Conservation (phyloP, 2,329 filamentous ascomycete genomes). For the Akanthomyces lecanii region DNA sequence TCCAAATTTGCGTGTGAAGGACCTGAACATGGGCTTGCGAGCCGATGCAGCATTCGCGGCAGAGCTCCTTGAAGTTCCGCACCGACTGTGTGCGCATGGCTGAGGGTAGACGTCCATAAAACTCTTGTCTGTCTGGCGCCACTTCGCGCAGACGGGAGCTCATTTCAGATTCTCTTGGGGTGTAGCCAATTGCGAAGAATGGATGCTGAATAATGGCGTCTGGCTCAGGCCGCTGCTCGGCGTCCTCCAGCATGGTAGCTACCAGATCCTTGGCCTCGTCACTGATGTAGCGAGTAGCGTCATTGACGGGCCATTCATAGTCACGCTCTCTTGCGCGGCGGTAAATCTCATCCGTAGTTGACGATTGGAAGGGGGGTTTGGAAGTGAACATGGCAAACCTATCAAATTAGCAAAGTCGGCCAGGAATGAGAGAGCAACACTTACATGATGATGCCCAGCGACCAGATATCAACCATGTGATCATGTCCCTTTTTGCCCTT, state of each 20-base stretch:
- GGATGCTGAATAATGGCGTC: slow-evolving; percentile 75
- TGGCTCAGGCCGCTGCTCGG: slow-evolving; percentile 68
- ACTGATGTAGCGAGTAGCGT: slow-evolving; percentile 65
- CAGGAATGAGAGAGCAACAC: slow-evolving; percentile 25
- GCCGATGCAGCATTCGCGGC: slow-evolving; percentile 55
- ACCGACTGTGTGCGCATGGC: slow-evolving; percentile 44
- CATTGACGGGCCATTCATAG: slow-evolving; percentile 74
- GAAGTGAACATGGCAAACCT: slow-evolving; percentile 96
- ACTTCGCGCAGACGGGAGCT: slow-evolving; percentile 53
- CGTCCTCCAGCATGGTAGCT: slow-evolving; percentile 68
- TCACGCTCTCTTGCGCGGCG: slow-evolving; percentile 64
- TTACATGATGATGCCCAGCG: slow-evolving; percentile 92
- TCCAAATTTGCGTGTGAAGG: slow-evolving; percentile 55
- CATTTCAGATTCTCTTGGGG: slow-evolving; percentile 60
- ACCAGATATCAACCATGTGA: slow-evolving; percentile 98
- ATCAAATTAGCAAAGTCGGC: slow-evolving; percentile 9
- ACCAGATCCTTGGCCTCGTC: slow-evolving; percentile 74
- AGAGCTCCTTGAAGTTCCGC: slow-evolving; percentile 54
- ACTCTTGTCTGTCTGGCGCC: slow-evolving; percentile 54
- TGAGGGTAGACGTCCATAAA: slow-evolving; percentile 48
- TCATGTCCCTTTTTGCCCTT: slow-evolving; percentile 94
- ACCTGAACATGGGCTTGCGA: slow-evolving; percentile 46
- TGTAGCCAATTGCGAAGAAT: slow-evolving; percentile 74
- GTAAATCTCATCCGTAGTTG: slow-evolving; percentile 83
- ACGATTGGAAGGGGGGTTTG: slow-evolving; percentile 92